Evolutionary conservation across 768 basidiomycete genomes (phyloP).

Genomic region (Tylopilus intermedius): DNA sequence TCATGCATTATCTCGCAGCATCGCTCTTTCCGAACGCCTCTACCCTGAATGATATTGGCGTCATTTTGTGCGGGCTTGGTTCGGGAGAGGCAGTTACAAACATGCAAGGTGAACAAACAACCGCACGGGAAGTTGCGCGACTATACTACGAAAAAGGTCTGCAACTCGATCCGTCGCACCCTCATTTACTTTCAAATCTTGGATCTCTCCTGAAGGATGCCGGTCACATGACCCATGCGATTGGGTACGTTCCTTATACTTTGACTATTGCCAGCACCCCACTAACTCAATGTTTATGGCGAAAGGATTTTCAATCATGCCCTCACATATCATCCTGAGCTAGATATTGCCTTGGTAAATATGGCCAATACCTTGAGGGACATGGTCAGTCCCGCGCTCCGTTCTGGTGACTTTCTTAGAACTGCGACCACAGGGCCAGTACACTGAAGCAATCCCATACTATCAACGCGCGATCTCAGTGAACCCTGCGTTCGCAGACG

Average conservation of each 20-base stretch:
- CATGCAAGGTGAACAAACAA: conserved; percentile 19
- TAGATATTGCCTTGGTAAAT: conserved; percentile 49
- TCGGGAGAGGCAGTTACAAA: conserved; percentile 19
- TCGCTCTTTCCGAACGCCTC: conserved; percentile 41
- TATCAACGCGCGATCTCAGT: conserved; percentile 40
- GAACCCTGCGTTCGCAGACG: conserved; percentile 44
- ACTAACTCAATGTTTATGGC: background rate
- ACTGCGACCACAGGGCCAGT: conserved; percentile 30
- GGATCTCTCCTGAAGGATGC: conserved; percentile 49
- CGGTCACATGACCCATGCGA: conserved; percentile 38
- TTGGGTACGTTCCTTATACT: conserved; percentile 30
- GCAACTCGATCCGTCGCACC: conserved; percentile 40
- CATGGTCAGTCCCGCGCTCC: conserved; percentile 26
- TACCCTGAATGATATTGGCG: conserved; percentile 48
- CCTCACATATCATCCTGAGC: conserved; percentile 38
- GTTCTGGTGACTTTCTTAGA: background rate
- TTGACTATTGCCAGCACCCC: background rate
- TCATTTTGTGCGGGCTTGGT: conserved; percentile 38
- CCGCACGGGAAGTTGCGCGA: conserved; percentile 35
- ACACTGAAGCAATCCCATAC: conserved; percentile 41
- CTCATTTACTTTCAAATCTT: conserved; percentile 47
- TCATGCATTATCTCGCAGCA: conserved; percentile 46
- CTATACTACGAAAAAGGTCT: conserved; percentile 44
- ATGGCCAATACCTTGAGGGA: conserved; percentile 50
- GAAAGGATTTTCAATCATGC: conserved; percentile 39